These are phyloP conservation scores for Trichosporon sp. DNA, from an alignment of 1,284 basidiomycete species.

Conservation along the genomic window DNA sequence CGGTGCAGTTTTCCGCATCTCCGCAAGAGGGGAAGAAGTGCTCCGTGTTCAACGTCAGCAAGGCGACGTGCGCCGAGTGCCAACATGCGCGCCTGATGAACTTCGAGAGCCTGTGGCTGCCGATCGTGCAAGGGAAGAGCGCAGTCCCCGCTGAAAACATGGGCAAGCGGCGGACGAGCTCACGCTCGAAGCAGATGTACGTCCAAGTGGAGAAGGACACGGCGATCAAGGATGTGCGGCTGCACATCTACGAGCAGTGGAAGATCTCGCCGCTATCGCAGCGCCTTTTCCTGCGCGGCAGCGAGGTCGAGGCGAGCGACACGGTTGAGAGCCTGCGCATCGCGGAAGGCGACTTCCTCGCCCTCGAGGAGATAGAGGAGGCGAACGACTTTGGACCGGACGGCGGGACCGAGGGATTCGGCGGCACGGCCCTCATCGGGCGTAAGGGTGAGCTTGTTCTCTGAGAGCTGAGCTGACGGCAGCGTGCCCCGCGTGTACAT, in stretches of 20 bases:
- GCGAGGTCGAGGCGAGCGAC: constrained; percentile 25
- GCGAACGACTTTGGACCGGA: constrained; percentile 26
- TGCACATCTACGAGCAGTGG: constrained; percentile 22
- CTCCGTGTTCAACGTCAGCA: not conserved
- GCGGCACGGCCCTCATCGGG: constrained; percentile 35
- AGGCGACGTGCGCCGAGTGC: constrained; percentile 18
- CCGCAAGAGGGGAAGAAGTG: constrained; percentile 1
- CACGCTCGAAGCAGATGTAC: constrained; percentile 4
- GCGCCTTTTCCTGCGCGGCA: constrained; percentile 21
- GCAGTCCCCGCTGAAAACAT: not conserved
- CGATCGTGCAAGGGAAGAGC: constrained; percentile 15
- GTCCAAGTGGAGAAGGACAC: constrained; percentile 25
- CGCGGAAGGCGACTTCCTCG: constrained; percentile 26
- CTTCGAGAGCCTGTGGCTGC: constrained; percentile 21
- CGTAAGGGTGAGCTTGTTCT: constrained; percentile 24
- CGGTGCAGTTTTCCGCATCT: constrained; percentile 17
- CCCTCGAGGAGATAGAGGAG: constrained; percentile 21
- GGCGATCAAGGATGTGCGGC: constrained; percentile 34
- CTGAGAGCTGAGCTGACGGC: constrained; percentile 8
- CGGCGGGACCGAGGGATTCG: constrained; percentile 36
- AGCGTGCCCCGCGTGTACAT: constrained; percentile 33
- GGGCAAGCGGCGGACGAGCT: not conserved
- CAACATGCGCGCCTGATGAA: constrained; percentile 15
- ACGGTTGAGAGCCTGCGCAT: constrained; percentile 32
- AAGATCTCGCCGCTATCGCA: constrained; percentile 33